Evolutionary conservation across 495 filamentous ascomycete species (phyloP), one percentile per base, ranked within the genome.

Genomic region (Penicillium diatomitis): DNA sequence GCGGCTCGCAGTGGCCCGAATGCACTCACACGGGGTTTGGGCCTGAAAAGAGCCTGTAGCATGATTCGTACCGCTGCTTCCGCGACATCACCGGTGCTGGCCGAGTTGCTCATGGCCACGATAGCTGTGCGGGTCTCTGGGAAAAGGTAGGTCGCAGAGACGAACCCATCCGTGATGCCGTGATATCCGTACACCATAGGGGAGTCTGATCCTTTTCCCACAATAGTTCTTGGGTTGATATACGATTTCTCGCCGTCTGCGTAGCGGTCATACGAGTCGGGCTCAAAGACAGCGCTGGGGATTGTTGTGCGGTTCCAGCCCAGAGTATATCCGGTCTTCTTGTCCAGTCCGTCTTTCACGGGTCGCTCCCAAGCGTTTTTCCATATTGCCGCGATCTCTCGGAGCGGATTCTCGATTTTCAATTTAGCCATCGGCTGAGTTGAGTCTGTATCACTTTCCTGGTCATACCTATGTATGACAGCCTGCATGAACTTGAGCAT

Each of bases 91-190:
- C 52, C 53, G 35, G 47, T 47, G 28, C 36, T 47, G 32, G 50
- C 38, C 6, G 46, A 47, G 47, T 60, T 60, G 10, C 50, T 43
- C 38, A 55, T 32, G 8, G 44, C 46, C 6, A 53, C 47, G 7
- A 60, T 44, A 9, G 50, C 56, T 32, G 50, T 60, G 27, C 53
- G 49, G 11, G 47, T 54, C 20, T 56, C 47, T 1, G 50, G 53
- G 32, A 56, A 60, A 4, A 53, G 48, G 20, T 33, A 60, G 6
- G 55, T 46, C 10, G 56, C 44, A 2, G 41, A 28, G 8, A 60
- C 12, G 8, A 40, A 45, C 5, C 56, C 56, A 4, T 28, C 20
- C 37, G 50, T 39, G n/a, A 50, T 45, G 2, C 56, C 53, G 2
- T 49, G 47, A 29, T 53, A 50, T 27, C 56, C 56, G 4, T 55